Evolutionary conservation across 1,139 yeast species (phyloP).

Genomic region (Taiozyma onychis): DNA sequence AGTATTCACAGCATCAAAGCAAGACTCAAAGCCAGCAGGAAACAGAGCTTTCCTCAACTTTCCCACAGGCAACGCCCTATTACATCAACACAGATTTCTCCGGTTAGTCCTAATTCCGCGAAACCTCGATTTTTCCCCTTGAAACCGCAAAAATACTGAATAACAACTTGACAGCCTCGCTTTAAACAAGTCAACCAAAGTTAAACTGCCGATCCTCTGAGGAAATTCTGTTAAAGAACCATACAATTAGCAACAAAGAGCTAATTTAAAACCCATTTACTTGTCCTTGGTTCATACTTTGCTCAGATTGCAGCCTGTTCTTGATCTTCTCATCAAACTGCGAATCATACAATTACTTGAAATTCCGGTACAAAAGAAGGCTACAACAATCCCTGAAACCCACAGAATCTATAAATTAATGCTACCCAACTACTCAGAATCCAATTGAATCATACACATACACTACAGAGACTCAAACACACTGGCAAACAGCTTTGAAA

Average conservation of each 20-base stretch:
- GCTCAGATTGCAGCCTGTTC: neutral
- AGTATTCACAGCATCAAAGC: no score
- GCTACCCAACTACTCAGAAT: neutral
- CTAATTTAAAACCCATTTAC: neutral
- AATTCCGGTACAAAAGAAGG: neutral
- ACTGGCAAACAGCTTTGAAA: neutral
- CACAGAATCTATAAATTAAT: neutral
- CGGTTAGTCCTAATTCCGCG: neutral
- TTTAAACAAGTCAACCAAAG: neutral
- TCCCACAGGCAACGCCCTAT: neutral
- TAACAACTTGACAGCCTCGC: neutral
- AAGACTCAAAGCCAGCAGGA: neutral
- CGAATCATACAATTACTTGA: neutral
- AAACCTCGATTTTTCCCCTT: neutral
- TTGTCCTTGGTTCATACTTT: neutral
- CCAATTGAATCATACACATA: neutral
- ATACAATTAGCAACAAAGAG: neutral
- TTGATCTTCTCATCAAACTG: neutral
- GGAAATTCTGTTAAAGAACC: neutral
- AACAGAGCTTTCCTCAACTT: neutral
- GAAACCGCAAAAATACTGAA: neutral
- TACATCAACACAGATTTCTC: neutral
- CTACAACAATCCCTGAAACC: neutral
- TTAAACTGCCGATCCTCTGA: neutral
- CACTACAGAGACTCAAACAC: neutral